These are phyloP conservation scores for Aspergillus japonicus DNA, from an alignment of 2,329 filamentous ascomycete species.

Conservation along the genomic window DNA sequence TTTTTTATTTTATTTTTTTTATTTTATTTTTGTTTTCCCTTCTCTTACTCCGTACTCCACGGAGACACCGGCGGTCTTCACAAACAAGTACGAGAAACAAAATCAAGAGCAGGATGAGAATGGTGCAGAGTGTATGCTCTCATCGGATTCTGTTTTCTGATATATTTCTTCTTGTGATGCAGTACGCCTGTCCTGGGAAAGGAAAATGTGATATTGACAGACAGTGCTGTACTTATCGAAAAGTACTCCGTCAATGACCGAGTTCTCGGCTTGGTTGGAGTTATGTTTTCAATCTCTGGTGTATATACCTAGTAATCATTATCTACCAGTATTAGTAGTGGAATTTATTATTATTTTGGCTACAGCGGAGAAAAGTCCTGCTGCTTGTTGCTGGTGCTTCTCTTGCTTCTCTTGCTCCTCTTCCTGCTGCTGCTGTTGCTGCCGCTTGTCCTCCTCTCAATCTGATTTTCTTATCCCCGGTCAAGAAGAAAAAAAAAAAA, in stretches of 20 bases:
- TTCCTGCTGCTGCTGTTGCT: background rate
- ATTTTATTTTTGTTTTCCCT: background rate
- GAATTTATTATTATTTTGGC: constrained; percentile 13
- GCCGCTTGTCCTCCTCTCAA: background rate
- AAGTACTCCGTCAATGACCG: background rate
- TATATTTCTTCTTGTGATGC: background rate
- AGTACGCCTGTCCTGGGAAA: background rate
- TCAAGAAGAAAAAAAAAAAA: constrained; percentile 15
- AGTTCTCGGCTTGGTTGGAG: background rate
- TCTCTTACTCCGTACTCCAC: background rate
- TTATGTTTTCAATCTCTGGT: background rate
- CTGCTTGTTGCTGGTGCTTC: background rate
- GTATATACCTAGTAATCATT: background rate
- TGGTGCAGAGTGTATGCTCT: background rate
- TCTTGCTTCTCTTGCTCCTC: background rate
- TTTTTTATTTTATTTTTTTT: background rate
- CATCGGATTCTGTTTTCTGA: background rate
- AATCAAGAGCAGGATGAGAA: background rate
- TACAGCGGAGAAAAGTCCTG: background rate
- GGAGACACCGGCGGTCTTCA: background rate
- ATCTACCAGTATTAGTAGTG: constrained; percentile 5
- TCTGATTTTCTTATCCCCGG: constrained; percentile 19
- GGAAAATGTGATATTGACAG: background rate
- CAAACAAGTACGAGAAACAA: background rate
- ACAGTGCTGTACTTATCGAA: too few species aligned